These are phyloP conservation scores for Aspergillus niger DNA, from an alignment of 2,329 filamentous ascomycete species.

Conservation along the genomic window DNA sequence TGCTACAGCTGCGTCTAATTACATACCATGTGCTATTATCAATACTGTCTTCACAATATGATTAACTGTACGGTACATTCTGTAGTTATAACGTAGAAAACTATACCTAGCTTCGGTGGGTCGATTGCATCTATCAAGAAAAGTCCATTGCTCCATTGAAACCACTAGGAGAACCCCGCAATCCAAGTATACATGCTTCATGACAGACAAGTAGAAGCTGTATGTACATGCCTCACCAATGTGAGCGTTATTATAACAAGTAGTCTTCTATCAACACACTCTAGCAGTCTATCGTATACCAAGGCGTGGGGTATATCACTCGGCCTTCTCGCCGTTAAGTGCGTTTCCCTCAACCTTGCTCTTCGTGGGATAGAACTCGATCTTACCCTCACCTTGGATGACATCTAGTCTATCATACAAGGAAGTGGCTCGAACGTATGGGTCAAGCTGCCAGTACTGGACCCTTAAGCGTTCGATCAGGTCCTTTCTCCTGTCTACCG, in stretches of 20 bases:
- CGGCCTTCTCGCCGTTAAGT: constrained; percentile 1
- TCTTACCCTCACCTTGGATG: constrained; percentile 65
- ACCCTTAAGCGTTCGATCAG: constrained; percentile 65
- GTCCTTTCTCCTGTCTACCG: constrained; percentile 60
- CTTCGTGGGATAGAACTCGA: constrained; percentile 67
- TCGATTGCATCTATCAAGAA: background rate
- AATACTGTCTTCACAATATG: background rate
- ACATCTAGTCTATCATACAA: constrained; percentile 81
- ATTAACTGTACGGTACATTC: background rate
- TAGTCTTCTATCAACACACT: constrained; percentile 1
- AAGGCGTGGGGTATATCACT: background rate
- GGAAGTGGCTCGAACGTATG: constrained; percentile 79
- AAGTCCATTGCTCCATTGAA: background rate
- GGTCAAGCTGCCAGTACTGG: constrained; percentile 89
- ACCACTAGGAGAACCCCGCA: background rate
- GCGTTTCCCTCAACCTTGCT: constrained; percentile 20
- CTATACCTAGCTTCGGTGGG: no score
- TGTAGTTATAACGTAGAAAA: background rate
- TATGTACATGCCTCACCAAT: background rate
- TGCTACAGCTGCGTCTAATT: background rate
- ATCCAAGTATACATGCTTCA: background rate
- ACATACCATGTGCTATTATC: background rate
- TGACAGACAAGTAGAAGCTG: background rate
- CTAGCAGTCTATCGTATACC: background rate
- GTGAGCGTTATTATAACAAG: background rate